Conservation (phyloP, 331 rosid genomes). For the Saraca asoca region DNA sequence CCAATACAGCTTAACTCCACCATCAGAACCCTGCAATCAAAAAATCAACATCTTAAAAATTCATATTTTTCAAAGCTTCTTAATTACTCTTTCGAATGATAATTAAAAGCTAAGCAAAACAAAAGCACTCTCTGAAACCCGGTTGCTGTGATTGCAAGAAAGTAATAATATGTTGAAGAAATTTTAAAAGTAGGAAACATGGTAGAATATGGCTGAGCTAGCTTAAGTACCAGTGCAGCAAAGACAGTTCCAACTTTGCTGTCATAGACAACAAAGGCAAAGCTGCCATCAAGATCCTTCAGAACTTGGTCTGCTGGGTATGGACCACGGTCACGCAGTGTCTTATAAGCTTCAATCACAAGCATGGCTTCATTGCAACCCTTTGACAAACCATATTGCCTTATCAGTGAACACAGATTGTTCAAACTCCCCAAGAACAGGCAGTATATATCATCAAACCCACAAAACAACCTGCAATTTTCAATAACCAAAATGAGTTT, state of each 20-base stretch:
- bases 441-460: slow-evolving; percentile 85
- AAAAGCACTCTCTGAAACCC: background rate
- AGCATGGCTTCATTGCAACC: slow-evolving; percentile 75
- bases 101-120: background rate
- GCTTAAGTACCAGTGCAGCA: slow-evolving; percentile 76
- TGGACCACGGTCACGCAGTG: slow-evolving; percentile 93
- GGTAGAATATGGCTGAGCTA: background rate
- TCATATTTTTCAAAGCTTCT: background rate
- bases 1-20: slow-evolving; percentile 89
- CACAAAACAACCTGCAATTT: slow-evolving; percentile 74
- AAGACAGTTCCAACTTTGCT: slow-evolving; percentile 74
- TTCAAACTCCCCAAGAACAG: slow-evolving; percentile 82
- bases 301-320: slow-evolving; percentile 96
- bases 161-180: background rate
- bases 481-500: background rate
- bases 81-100: background rate
- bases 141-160: background rate
- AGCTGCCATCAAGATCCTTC: slow-evolving; percentile 91
- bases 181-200: background rate
- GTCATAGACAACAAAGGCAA: slow-evolving; percentile 97
- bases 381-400: slow-evolving; percentile 82
- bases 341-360: slow-evolving; percentile 86
- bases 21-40: slow-evolving; percentile 83
- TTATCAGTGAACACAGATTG: slow-evolving; percentile 61
- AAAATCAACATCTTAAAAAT: background rate